A percentile compares a stretch with the other conserved stretches of the same genome.
Conservation (phyloP, 805 yeast species). For the Vanderwaltozyma verrucispora region DNA sequence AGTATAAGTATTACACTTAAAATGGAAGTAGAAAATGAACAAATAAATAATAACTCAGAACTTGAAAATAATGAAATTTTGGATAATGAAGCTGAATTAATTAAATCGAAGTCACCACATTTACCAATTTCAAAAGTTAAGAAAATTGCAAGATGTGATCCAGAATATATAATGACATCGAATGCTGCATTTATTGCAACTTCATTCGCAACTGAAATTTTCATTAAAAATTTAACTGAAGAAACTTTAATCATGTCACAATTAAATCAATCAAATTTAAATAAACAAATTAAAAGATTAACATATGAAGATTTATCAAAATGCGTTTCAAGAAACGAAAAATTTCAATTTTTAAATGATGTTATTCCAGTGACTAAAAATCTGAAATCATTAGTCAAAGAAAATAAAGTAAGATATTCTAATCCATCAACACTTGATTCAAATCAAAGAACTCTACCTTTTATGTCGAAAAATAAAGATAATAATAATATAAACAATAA, state of each 20-base stretch:
- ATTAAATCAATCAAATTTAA: conserved; percentile 2
- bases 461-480: conserved; percentile 5
- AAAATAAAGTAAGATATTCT: conserved; percentile 22
- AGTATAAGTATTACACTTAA: no score
- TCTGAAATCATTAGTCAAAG: conserved; percentile 15
- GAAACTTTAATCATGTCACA: conserved; percentile 17
- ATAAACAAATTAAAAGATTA: conserved; percentile 7
- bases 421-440: neutral
- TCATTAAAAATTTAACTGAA: conserved; percentile 14
- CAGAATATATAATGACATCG: conserved; percentile 16
- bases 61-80: neutral
- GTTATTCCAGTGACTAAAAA: conserved; percentile 19
- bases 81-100: neutral
- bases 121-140: conserved; percentile 22
- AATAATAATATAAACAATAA: conserved; percentile 10
- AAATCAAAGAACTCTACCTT: conserved; percentile 11
- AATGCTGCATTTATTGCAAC: conserved; percentile 18
- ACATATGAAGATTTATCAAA: conserved; percentile 19
- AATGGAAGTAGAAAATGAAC: neutral
- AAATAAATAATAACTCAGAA: no score
- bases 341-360: conserved; percentile 18
- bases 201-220: conserved; percentile 20
- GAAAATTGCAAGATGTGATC: conserved; percentile 21
- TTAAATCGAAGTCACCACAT: conserved; percentile 3
- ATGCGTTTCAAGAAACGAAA: conserved; percentile 10